Evolutionary conservation across 1,284 basidiomycete species (phyloP).

Genomic region (Neonothopanus nambi): DNA sequence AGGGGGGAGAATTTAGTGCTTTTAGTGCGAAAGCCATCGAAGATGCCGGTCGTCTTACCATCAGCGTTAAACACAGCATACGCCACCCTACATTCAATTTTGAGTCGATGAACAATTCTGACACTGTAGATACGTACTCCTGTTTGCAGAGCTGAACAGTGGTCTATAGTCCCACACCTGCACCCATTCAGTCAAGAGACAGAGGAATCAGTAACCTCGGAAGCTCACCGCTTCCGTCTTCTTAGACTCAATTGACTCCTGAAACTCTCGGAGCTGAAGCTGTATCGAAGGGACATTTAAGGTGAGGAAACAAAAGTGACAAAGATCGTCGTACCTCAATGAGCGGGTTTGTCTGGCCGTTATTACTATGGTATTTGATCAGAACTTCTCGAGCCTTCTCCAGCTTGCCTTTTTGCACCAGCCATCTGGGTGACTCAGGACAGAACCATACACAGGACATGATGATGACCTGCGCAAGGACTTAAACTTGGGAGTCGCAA

Average conservation of each 20-base stretch:
- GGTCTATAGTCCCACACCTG: constrained; percentile 29
- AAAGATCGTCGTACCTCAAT: constrained; percentile 21
- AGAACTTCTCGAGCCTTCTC: constrained; percentile 27
- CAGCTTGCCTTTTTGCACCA: constrained; percentile 21
- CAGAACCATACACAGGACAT: constrained; percentile 28
- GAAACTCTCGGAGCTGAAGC: constrained; percentile 28
- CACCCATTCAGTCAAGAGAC: background rate
- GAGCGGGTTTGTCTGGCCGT: constrained; percentile 27
- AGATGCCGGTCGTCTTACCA: constrained; percentile 14
- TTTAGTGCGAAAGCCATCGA: background rate
- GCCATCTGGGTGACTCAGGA: constrained; percentile 27
- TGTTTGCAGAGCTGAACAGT: constrained; percentile 23
- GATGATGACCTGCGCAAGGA: constrained; percentile 19
- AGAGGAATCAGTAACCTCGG: background rate
- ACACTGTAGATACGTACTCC: constrained; percentile 7
- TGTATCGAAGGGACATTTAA: constrained; percentile 7
- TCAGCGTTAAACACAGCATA: constrained; percentile 24
- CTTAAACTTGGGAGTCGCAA: background rate
- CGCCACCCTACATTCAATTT: constrained; percentile 19
- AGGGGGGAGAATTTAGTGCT: background rate
- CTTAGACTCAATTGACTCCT: constrained; percentile 23
- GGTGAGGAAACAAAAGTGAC: background rate
- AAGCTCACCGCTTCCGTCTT: constrained; percentile 20
- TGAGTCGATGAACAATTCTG: background rate
- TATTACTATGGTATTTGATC: constrained; percentile 27